These are phyloP conservation scores for Cutaneotrichosporon cutaneum DNA, from an alignment of 1,284 basidiomycete genomes.

Conservation along the genomic window DNA sequence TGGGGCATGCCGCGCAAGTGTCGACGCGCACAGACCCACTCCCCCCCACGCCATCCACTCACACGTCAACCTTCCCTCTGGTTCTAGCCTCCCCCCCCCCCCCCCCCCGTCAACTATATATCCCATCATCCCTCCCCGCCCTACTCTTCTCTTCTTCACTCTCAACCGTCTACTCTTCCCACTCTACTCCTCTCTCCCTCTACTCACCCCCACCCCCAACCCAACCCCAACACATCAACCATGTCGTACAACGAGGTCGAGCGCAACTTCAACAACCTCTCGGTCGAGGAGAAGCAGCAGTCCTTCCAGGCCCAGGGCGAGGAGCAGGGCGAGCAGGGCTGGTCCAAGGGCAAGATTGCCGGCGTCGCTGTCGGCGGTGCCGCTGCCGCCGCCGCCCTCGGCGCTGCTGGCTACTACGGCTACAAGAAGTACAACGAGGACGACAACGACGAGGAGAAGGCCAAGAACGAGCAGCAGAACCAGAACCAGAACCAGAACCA, in stretches of 20 bases:
- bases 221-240: background rate
- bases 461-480: conserved; percentile 9
- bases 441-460: conserved; percentile 7
- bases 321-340: conserved; percentile 10
- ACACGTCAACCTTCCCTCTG: background rate
- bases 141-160: background rate
- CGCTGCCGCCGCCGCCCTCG: conserved; percentile 13
- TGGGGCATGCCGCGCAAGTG: too few species aligned
- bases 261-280: background rate
- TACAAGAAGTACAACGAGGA: conserved; percentile 14
- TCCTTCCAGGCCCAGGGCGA: background rate
- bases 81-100: background rate
- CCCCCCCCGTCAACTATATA: background rate
- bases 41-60: background rate
- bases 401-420: conserved; percentile 10
- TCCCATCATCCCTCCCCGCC: background rate
- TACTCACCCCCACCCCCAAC: background rate
- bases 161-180: background rate
- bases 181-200: background rate
- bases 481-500: background rate
- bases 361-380: conserved; percentile 8
- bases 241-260: conserved; percentile 7
- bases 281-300: conserved; percentile 8
- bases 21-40: too few species aligned
- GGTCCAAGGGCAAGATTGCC: conserved; percentile 21